A percentile compares a stretch with the other conserved stretches of the same genome.
phyloP scores from a whole-genome alignment of 1,284 basidiomycete genomes.

The Ustilago trichophora region DNA sequence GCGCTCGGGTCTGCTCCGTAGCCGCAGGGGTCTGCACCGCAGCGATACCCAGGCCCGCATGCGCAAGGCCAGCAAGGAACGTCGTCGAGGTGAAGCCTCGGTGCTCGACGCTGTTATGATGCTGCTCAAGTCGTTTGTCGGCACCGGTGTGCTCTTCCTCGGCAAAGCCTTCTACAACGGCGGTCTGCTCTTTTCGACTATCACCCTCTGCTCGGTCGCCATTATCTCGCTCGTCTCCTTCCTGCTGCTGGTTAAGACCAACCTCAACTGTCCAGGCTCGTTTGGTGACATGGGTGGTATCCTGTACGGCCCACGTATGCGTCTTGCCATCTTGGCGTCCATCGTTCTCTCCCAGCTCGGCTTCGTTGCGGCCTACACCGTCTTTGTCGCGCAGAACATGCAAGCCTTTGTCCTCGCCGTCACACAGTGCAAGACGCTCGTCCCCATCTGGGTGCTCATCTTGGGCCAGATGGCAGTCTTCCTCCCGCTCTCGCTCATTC shows the following conservation, averaged over 20 bases:
- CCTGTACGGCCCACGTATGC: slow-evolving; percentile 92
- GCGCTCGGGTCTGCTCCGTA: slow-evolving; percentile 49
- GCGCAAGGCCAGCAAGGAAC: slow-evolving; percentile 50
- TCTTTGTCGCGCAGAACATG: slow-evolving; percentile 94
- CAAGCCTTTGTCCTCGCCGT: slow-evolving; percentile 82
- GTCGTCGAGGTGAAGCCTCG: slow-evolving; percentile 58
- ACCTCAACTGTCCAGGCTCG: slow-evolving; percentile 86
- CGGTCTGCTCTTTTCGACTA: slow-evolving; percentile 86
- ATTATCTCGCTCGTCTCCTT: slow-evolving; percentile 92
- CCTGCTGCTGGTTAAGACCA: slow-evolving; percentile 87
- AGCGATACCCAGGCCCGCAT: slow-evolving; percentile 45
- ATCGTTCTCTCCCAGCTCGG: slow-evolving; percentile 89
- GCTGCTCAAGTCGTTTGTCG: slow-evolving; percentile 85
- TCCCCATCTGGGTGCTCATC: slow-evolving; percentile 83
- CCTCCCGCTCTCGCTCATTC: slow-evolving; percentile 64
- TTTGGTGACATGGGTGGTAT: slow-evolving; percentile 96
- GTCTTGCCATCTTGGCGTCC: slow-evolving; percentile 84
- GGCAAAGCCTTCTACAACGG: slow-evolving; percentile 98
- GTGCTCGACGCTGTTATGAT: slow-evolving; percentile 65
- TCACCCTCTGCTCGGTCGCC: slow-evolving; percentile 83
- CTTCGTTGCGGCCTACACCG: slow-evolving; percentile 89
- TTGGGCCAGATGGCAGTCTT: slow-evolving; percentile 84
- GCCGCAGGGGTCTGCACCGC: slow-evolving; percentile 28
- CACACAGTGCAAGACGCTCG: slow-evolving; percentile 77
- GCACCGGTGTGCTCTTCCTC: slow-evolving; percentile 93